These are phyloP conservation scores for Globisporangium splendens DNA, from an alignment of 352 stramenopile species.

Conservation along the genomic window DNA sequence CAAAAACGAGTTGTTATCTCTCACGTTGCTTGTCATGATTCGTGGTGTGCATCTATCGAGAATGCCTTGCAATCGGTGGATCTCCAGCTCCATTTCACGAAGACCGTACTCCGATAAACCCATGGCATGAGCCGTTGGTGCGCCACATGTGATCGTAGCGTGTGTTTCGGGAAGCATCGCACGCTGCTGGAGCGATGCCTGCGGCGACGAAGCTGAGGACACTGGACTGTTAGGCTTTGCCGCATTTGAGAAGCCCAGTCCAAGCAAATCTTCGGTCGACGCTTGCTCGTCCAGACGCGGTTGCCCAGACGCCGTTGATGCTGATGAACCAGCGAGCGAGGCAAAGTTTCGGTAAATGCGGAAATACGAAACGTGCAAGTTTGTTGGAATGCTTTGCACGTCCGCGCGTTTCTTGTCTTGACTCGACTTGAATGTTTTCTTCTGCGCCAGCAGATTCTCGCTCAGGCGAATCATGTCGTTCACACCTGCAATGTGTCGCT, in stretches of 20 bases:
- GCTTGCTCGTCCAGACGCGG: constrained; percentile 17
- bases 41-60: constrained; percentile 60
- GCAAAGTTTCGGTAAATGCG: constrained; percentile 67
- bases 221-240: constrained; percentile 1
- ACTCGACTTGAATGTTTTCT: constrained; percentile 85
- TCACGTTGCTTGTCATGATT: constrained; percentile 23
- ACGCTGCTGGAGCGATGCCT: constrained; percentile 32
- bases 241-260: constrained; percentile 24
- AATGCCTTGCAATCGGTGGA: constrained; percentile 57
- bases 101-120: constrained; percentile 70
- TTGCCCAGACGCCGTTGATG: constrained; percentile 10
- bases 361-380: constrained; percentile 83
- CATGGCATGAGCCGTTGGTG: constrained; percentile 78
- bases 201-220: not conserved
- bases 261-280: constrained; percentile 60
- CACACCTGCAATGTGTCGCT: constrained; percentile 58
- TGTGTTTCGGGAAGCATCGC: constrained; percentile 53
- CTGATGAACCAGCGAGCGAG: constrained; percentile 14
- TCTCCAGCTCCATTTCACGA: constrained; percentile 81
- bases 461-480: constrained; percentile 66
- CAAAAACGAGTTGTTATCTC: constrained; percentile 33
- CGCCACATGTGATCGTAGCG: constrained; percentile 73
- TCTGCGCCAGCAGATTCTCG: constrained; percentile 57
- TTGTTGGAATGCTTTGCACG: constrained; percentile 79
- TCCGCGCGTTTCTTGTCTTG: constrained; percentile 77